These are phyloP conservation scores for Saccharomyces pastorianus DNA, from an alignment of 1,139 yeast genomes.

Conservation along the genomic window DNA sequence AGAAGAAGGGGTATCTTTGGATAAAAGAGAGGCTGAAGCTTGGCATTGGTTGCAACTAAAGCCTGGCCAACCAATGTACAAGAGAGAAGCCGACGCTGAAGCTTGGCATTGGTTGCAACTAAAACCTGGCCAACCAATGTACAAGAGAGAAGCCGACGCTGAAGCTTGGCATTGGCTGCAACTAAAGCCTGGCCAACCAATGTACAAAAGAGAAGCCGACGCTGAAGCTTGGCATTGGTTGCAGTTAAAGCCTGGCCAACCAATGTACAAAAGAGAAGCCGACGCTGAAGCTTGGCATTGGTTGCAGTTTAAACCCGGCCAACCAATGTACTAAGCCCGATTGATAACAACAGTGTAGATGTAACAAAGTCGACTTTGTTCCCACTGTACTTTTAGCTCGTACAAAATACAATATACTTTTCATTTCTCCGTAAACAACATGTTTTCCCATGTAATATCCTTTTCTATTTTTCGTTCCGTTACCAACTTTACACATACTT, in stretches of 20 bases:
- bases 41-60: constrained; percentile 12
- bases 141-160: constrained; percentile 16
- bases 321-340: constrained; percentile 10
- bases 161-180: constrained; percentile 19
- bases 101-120: constrained; percentile 15
- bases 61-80: constrained; percentile 17
- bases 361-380: not conserved
- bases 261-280: constrained; percentile 1
- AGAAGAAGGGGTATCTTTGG: not conserved
- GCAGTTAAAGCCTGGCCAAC: constrained; percentile 12
- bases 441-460: not conserved
- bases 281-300: constrained; percentile 20
- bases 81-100: constrained; percentile 22
- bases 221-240: constrained; percentile 19
- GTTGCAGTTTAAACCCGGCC: constrained; percentile 11
- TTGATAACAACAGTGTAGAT: not conserved
- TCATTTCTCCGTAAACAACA: not conserved
- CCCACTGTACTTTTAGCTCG: not conserved
- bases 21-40: constrained; percentile 10
- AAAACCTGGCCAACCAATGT: constrained; percentile 13
- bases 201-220: constrained; percentile 11
- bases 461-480: not conserved
- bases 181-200: constrained; percentile 13
- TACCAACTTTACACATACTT: not conserved
- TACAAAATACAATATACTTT: not conserved